phyloP scores from a whole-genome alignment of 2,329 filamentous ascomycete species.

The Paecilomyces dactylethromorphus region DNA sequence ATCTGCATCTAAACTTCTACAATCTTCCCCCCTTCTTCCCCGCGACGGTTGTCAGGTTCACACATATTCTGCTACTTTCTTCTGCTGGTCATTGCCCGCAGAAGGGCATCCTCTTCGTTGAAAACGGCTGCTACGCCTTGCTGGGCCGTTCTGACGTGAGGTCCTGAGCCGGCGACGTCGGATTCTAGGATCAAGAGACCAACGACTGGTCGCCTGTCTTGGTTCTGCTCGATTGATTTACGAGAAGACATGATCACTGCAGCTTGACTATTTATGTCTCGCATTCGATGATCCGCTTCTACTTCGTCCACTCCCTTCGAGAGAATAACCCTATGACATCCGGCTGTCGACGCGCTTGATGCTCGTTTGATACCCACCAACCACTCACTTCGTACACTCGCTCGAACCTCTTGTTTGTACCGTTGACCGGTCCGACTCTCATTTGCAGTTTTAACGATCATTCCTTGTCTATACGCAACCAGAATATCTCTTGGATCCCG shows the following conservation, averaged over 20 bases:
- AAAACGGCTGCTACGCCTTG: neutral
- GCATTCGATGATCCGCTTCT: neutral
- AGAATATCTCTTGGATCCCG: conserved; percentile 1
- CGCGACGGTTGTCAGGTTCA: neutral
- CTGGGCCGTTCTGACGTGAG: neutral
- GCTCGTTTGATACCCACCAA: neutral
- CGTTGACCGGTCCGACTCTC: conserved; percentile 24
- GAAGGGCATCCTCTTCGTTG: neutral
- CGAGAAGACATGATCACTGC: neutral
- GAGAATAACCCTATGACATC: neutral
- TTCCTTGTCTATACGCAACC: conserved; percentile 9
- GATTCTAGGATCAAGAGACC: neutral
- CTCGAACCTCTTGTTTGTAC: conserved; percentile 12
- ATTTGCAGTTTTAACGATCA: conserved; percentile 6
- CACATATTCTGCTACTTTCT: neutral
- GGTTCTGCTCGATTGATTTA: neutral
- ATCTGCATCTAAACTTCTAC: neutral
- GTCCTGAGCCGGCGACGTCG: neutral
- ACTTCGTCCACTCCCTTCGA: neutral
- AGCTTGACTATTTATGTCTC: neutral
- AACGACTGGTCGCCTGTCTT: neutral
- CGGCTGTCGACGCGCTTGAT: neutral
- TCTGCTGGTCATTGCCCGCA: neutral
- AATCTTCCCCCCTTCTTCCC: neutral
- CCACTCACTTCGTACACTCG: conserved; percentile 3